Evolutionary conservation across 2,329 filamentous ascomycete species (phyloP).

Genomic region (Paecilomyces sp.): DNA sequence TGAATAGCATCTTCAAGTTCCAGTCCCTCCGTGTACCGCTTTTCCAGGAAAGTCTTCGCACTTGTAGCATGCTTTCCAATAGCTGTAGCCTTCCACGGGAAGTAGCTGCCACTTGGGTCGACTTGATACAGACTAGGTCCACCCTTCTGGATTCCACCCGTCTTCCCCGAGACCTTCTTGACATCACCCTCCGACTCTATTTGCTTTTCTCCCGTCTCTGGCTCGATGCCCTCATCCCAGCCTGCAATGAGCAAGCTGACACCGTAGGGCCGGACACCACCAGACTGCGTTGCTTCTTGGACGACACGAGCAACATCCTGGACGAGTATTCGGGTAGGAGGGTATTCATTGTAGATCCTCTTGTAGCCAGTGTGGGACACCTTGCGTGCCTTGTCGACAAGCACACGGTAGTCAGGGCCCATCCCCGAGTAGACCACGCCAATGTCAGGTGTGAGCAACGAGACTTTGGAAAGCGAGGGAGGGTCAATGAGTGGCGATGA

Average conservation of each 20-base stretch:
- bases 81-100: conserved; percentile 98
- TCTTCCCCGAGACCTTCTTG: conserved; percentile 74
- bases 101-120: conserved; percentile 97
- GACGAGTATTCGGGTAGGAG: conserved; percentile 97
- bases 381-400: conserved; percentile 96
- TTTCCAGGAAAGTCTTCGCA: conserved; percentile 98
- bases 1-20: conserved; percentile 98
- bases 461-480: conserved; percentile 92
- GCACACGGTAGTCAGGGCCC: conserved; percentile 95
- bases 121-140: conserved; percentile 98
- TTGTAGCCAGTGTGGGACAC: conserved; percentile 98
- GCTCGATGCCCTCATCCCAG: conserved; percentile 95
- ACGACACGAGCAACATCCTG: conserved; percentile 97
- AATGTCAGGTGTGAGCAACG: conserved; percentile 96
- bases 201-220: conserved; percentile 60
- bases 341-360: conserved; percentile 99
- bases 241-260: conserved; percentile 92
- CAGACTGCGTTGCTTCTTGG: conserved; percentile 97
- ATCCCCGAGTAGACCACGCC: conserved; percentile 99
- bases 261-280: conserved; percentile 93
- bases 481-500: conserved; percentile 95
- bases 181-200: conserved; percentile 52
- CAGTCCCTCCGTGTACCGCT: conserved; percentile 94
- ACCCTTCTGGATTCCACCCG: conserved; percentile 89
- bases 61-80: conserved; percentile 98